Evolutionary conservation across 768 basidiomycete genomes (phyloP).

Genomic region (Tylopilus intermedius): DNA sequence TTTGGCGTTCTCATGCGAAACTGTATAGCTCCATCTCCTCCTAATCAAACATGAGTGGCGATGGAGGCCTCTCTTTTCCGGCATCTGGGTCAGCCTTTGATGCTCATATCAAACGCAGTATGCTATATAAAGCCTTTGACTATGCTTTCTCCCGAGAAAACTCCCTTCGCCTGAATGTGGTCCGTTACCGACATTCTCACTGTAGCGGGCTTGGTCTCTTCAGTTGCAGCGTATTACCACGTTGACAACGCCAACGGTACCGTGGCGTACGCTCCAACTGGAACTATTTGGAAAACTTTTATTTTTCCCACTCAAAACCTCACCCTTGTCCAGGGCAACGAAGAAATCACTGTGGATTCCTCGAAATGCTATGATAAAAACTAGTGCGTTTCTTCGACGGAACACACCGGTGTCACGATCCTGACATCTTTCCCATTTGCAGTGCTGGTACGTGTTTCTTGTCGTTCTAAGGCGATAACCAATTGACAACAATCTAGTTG

Average conservation of each 20-base stretch:
- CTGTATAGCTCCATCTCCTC: background rate
- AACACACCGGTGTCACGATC: background rate
- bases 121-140: background rate
- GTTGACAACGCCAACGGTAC: conserved; percentile 12
- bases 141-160: no score
- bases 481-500: conserved; percentile 6
- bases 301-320: conserved; percentile 5
- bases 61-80: background rate
- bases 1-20: background rate
- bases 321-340: background rate
- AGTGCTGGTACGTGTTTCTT: conserved; percentile 12
- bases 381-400: conserved; percentile 7
- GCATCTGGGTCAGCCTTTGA: background rate
- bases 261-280: background rate
- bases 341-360: conserved; percentile 4
- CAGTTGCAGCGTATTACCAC: conserved; percentile 10
- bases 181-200: background rate
- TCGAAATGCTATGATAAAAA: conserved; percentile 14
- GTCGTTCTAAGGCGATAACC: background rate
- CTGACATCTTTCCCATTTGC: background rate
- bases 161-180: background rate
- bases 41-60: background rate
- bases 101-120: background rate
- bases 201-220: background rate
- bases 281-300: conserved; percentile 2